Evolutionary conservation across 768 basidiomycete species (phyloP), one percentile per base, ranked within the genome.

Genomic region (Scleroderma citrinum): DNA sequence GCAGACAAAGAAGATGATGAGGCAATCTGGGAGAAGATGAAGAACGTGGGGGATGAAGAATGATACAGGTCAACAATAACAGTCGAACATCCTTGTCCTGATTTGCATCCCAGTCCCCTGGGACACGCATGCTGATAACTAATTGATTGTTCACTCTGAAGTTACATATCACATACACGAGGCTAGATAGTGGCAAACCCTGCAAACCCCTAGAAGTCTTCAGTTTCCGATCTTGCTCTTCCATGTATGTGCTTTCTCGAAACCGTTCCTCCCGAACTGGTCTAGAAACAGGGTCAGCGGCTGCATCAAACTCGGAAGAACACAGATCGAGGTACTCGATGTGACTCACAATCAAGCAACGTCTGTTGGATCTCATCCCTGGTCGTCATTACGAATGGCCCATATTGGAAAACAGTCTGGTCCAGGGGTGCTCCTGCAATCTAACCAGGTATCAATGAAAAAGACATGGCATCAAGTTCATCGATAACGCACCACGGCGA

Each of bases 181-280:
- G 26, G 26, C 26, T 29, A 8, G 26, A 29, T 8, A 29, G 26
- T 29, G n/a, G n/a, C n/a, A n/a, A n/a, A n/a, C n/a, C 26, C 26
- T n/a, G n/a, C n/a, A n/a, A n/a, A 8, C 26, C 26, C 26, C 26
- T 29, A 29, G 8, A 26, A n/a, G 26, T n/a, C n/a, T 12, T 35
- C 48, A 58, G 31, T 64, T 54, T 3, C 78, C 92, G 57, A 93
- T 92, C 62, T 83, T 74, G 59, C 87, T 91, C 69, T 83, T 78
- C 95, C 94, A 98, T 14, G 73, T 82, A 54, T 82, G 83, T 7
- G 84, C 93, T 55, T 82, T 83, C 69, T 97, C 95, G 64, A 97
- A 97, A 4, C 95, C 95, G 60, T 97, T 96, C 56, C 59, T 68
- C 31, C 82, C 87, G 36, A 70, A 65, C 68, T 82, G 87, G 63